Conservation (phyloP, 345 rosid genomes). For the Anastatica hierochuntica region DNA sequence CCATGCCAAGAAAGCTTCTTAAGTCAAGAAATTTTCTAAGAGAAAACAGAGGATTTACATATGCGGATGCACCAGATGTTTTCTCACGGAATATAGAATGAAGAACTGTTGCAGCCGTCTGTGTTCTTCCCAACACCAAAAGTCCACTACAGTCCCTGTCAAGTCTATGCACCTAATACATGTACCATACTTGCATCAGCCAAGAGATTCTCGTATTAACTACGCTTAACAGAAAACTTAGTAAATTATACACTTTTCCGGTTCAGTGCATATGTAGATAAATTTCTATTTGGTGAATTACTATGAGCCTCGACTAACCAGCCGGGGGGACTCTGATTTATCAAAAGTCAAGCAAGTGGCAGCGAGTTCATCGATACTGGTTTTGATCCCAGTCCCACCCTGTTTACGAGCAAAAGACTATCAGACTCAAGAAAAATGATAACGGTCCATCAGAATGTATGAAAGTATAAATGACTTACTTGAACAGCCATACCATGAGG, state of each 20-base stretch:
- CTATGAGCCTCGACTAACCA: slow-evolving; percentile 45
- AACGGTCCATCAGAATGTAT: not conserved
- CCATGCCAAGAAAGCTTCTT: not conserved
- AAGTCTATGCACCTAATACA: slow-evolving; percentile 79
- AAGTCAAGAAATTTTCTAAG: not conserved
- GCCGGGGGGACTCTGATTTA: slow-evolving; percentile 57
- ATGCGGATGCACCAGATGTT: slow-evolving; percentile 58
- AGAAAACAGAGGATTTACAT: slow-evolving; percentile 29
- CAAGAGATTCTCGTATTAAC: not conserved
- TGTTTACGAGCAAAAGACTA: slow-evolving; percentile 16
- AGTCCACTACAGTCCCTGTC: slow-evolving; percentile 92
- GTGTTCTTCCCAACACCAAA: slow-evolving; percentile 92
- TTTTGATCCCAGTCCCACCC: slow-evolving; percentile 81
- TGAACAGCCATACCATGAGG: slow-evolving; percentile 95
- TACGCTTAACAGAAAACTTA: not conserved
- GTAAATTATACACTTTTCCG: not conserved
- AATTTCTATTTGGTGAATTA: not conserved
- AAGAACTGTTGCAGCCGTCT: slow-evolving; percentile 56
- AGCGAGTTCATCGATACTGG: slow-evolving; percentile 79
- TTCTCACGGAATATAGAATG: slow-evolving; percentile 87
- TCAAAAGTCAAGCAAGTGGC: slow-evolving; percentile 55
- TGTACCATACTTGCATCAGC: slow-evolving; percentile 6
- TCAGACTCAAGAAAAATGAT: not conserved
- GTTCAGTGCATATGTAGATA: not conserved
- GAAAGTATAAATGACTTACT: slow-evolving; percentile 27